Percentiles rank a stretch among this genome's conserved stretches.
phyloP scores from a whole-genome alignment of 495 filamentous ascomycete genomes.

The Penicillium paxilli region DNA sequence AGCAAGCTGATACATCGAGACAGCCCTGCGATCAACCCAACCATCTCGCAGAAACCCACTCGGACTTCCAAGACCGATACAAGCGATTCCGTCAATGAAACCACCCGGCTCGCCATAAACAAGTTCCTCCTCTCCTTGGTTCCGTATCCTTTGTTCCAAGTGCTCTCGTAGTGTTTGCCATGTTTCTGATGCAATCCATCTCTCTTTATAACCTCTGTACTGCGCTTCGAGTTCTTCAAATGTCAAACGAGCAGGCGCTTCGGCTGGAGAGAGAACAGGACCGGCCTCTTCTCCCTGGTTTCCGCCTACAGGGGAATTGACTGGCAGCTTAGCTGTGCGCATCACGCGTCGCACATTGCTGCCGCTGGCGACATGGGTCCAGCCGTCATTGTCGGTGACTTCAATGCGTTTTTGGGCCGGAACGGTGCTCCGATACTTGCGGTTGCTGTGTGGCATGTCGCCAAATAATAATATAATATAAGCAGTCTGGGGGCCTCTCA shows the following conservation, averaged over 20 bases:
- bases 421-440: slow-evolving; percentile 32
- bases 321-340: slow-evolving; percentile 2
- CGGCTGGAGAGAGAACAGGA: slow-evolving; percentile 23
- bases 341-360: slow-evolving; percentile 25
- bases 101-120: not conserved
- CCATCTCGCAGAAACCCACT: slow-evolving; percentile 46
- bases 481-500: not conserved
- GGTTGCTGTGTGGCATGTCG: slow-evolving; percentile 50
- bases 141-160: slow-evolving; percentile 4
- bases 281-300: not conserved
- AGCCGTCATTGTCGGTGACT: slow-evolving; percentile 52
- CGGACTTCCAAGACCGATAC: slow-evolving; percentile 56
- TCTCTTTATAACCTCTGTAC: slow-evolving; percentile 23
- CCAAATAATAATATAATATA: not conserved
- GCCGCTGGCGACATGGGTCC: slow-evolving; percentile 53
- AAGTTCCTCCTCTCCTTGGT: not conserved
- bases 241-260: slow-evolving; percentile 36
- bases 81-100: slow-evolving; percentile 36
- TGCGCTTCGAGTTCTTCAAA: slow-evolving; percentile 38
- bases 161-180: slow-evolving; percentile 16
- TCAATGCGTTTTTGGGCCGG: slow-evolving; percentile 43
- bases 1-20: slow-evolving; percentile 59
- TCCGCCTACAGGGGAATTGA: too few species aligned
- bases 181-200: slow-evolving; percentile 33
- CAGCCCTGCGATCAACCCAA: slow-evolving; percentile 45